A percentile compares a stretch with the other conserved stretches of the same genome.
These are phyloP conservation scores for Lachnellula willkommii DNA, from an alignment of 2,329 filamentous ascomycete genomes.

Conservation along the genomic window DNA sequence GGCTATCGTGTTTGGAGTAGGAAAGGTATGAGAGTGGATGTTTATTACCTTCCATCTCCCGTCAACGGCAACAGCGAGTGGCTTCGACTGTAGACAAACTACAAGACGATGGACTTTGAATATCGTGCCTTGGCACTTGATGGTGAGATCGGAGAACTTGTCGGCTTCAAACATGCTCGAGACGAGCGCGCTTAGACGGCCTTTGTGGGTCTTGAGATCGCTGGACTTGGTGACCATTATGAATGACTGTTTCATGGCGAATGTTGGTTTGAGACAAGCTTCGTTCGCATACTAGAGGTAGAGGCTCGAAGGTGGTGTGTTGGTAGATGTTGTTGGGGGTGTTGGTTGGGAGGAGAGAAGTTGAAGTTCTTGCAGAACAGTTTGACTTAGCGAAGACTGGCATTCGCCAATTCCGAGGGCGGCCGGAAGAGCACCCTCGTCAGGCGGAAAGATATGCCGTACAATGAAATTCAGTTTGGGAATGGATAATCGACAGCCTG, in stretches of 20 bases:
- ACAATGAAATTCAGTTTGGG: too few species aligned
- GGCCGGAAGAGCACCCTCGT: too few species aligned
- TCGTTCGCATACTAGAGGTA: too few species aligned
- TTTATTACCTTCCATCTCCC: conserved; percentile 10
- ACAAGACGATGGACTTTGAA: conserved; percentile 18
- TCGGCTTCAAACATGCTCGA: background rate
- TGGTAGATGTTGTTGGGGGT: too few species aligned
- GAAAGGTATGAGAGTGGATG: background rate
- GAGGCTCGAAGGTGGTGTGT: too few species aligned
- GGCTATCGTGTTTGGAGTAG: background rate
- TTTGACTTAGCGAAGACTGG: too few species aligned
- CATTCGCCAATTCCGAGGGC: too few species aligned
- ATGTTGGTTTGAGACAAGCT: too few species aligned
- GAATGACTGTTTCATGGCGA: background rate
- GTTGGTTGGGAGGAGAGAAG: too few species aligned
- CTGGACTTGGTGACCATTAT: background rate
- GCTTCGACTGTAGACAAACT: conserved; percentile 19
- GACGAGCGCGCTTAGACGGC: background rate
- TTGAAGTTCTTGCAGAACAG: too few species aligned
- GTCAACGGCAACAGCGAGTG: conserved; percentile 17
- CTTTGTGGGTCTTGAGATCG: background rate
- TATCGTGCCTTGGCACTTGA: background rate
- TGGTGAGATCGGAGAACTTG: conserved; percentile 5
- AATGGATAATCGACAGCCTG: too few species aligned
- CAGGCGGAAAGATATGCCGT: too few species aligned